Evolutionary conservation across 331 rosid species (phyloP), one percentile per base, ranked within the genome.

Genomic region (Phaseolus coccineus): DNA sequence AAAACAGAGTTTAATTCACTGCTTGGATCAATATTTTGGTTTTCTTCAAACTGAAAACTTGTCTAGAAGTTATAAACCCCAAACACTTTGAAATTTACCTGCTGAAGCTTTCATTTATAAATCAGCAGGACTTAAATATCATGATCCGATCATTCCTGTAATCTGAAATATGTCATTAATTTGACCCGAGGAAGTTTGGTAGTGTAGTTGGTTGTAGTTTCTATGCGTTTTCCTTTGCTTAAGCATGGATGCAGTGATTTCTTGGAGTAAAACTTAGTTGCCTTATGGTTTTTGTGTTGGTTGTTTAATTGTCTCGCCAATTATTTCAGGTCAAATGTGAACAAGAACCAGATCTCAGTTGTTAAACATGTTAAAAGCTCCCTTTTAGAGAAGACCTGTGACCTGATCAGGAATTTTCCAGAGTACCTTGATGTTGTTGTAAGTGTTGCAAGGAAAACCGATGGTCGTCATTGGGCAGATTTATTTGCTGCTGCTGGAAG

Each of bases 401-500:
- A 91, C 70, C 87, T 93, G 89, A 91, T 95, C 79, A 87, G 91
- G 83, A 93, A 82, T 77, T 95, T 95, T 80, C 91, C 98, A 0
- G 99, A 93, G 88, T 93, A 95, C 85, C 90, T 90, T 77, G 99
- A 93, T 81, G 98, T 95, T 68, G 96, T 95, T 73, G 97, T 95
- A 71, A 93, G 99, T 87, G 99, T 95, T 48, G 99, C 98, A 76
- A 89, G 99, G 87, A 93, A 95, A 90, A 95, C 99, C 35, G 99
- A 95, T 88, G 99, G 96, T 85, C 92, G 98, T 80, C 99, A 95
- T 88, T 93, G 99, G 99, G 94, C 97, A 8, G 99, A 95, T 83
- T 86, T 95, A 83, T 93, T 95, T 83, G 82, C 96, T 27, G 92
- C 99, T 47, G 99, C 99, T 59, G 99, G 99, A 82, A 87, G 91